Evolutionary conservation across 495 filamentous ascomycete species (phyloP), one percentile per base, ranked within the genome.

Genomic region (Aspergillus ostianus): DNA sequence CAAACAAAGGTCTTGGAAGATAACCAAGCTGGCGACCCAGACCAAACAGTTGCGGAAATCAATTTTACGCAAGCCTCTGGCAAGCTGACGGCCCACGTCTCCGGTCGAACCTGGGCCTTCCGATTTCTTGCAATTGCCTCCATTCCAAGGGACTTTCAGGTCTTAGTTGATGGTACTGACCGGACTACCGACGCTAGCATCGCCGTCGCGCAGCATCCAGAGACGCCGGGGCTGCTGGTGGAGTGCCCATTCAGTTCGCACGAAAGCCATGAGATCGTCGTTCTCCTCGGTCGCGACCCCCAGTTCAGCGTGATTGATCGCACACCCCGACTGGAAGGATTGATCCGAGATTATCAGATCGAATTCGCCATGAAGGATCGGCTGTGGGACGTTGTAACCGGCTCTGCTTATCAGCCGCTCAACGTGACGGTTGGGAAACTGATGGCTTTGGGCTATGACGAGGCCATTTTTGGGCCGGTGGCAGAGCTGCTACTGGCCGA

Each of bases 401-500:
- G 36, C 1, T 47, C 41, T 9, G 49, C 58, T 6, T 50, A 61
- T 4, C 59, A 51, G 0, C 56, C 70, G 0, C 60, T 67, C 0
- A 56, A 67, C 15, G 45, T 68, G 23, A 64, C 69, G 47, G 64
- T 80, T 9, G 64, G 69, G 51, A 64, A 67, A 47, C 44, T 82
- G 55, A 48, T 62, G 56, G 36, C 65, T 12, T 29, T 79, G 58
- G 66, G 67, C 19, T 64, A 78, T 15, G 67, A 76, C 27, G 56
- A 66, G 5, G 58, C 54, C 5, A 45, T 81, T 18, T 65, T 75
- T 46, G 71, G 71, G 44, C 76, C 78, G 6, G 56, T 82, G 7
- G 53, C 78, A 47, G 80, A 83, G 62, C 66, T 74, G 55, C 69
- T 81, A 55, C 59, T 71, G 23, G 77, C 80, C 5, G 78, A 82